Conservation (phyloP, 306 rosid species). For the Citrullus amarus region DNA sequence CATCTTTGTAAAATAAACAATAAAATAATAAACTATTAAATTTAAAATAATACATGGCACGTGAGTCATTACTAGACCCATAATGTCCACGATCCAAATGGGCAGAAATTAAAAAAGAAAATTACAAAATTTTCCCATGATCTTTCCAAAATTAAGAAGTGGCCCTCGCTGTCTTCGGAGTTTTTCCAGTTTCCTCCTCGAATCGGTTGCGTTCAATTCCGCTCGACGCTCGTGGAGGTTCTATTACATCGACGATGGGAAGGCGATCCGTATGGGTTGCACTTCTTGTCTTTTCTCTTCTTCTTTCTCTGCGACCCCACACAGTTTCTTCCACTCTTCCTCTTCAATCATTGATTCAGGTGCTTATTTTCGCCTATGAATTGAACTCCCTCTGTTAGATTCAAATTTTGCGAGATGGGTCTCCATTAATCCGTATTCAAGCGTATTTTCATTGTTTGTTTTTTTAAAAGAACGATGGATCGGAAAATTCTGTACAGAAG, state of each 20-base stretch:
- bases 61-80: too few species aligned
- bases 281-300: neutral
- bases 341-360: conserved; percentile 6
- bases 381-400: neutral
- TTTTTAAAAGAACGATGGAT: neutral
- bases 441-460: neutral
- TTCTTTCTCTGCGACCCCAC: neutral
- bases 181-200: neutral
- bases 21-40: too few species aligned
- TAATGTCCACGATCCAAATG: too few species aligned
- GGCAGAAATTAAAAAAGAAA: too few species aligned
- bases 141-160: neutral
- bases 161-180: neutral
- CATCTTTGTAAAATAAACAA: too few species aligned
- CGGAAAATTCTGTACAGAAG: neutral
- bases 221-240: neutral
- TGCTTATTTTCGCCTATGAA: neutral
- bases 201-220: neutral
- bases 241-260: neutral
- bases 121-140: neutral
- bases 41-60: too few species aligned
- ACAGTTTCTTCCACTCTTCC: neutral
- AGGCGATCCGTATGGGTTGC: conserved; percentile 7
- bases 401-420: neutral
- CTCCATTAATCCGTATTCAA: neutral